Conservation (phyloP, 2,329 filamentous ascomycete species). For the Zymoseptoria crescenta region DNA sequence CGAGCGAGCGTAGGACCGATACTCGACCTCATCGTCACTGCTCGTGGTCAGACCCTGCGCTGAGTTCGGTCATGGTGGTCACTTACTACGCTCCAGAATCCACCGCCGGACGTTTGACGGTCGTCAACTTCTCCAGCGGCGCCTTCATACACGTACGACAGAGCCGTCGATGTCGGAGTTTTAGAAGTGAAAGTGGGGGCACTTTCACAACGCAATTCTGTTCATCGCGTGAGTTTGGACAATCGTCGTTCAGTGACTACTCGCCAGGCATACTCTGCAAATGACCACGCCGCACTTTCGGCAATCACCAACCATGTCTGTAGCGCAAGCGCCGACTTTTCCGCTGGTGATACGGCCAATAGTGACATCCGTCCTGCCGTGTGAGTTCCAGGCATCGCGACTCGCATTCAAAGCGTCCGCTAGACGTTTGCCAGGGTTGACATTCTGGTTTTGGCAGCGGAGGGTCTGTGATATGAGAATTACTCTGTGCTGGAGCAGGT, state of each 20-base stretch:
- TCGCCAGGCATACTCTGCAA: constrained; percentile 58
- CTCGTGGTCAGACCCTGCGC: neutral
- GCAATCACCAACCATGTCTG: constrained; percentile 80
- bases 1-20: constrained; percentile 39
- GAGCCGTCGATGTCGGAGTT: constrained; percentile 70
- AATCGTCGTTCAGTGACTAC: neutral
- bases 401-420: constrained; percentile 30
- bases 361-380: constrained; percentile 22
- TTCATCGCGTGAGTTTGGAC: constrained; percentile 5
- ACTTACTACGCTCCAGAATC: constrained; percentile 5
- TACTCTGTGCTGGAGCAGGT: constrained; percentile 68
- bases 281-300: constrained; percentile 68
- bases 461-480: constrained; percentile 68
- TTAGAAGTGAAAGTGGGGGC: constrained; percentile 58
- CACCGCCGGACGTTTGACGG: constrained; percentile 23
- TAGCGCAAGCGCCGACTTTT: constrained; percentile 70
- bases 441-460: constrained; percentile 66
- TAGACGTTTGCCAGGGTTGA: constrained; percentile 47
- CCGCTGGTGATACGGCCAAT: constrained; percentile 46
- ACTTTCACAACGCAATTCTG: constrained; percentile 89
- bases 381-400: constrained; percentile 21
- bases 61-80: neutral
- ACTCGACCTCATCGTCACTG: neutral
- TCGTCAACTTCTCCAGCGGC: constrained; percentile 48
- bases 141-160: constrained; percentile 68